Evolutionary conservation across 768 basidiomycete species (phyloP).

Genomic region (Hygrophorus pudorinus): DNA sequence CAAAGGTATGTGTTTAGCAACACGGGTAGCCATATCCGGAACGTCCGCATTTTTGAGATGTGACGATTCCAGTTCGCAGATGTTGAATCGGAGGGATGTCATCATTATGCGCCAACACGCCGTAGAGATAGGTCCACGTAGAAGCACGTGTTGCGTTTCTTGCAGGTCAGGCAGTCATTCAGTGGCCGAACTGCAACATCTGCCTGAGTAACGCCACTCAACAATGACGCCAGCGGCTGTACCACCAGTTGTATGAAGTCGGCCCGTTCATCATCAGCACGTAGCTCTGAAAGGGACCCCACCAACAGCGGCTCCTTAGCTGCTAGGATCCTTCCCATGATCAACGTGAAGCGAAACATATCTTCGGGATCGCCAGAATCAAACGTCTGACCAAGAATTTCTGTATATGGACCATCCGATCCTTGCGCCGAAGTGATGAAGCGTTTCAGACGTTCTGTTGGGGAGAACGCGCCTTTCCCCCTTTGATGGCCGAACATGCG

Average conservation of each 20-base stretch:
- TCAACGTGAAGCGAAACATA: not conserved
- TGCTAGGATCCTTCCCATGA: constrained; percentile 5
- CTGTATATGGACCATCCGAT: constrained; percentile 3
- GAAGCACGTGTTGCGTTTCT: constrained; percentile 15
- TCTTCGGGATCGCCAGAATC: not conserved
- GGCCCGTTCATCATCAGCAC: not conserved
- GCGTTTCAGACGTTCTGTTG: not conserved
- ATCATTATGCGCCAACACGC: constrained; percentile 17
- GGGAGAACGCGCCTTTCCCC: constrained; percentile 7
- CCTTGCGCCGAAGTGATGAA: not conserved
- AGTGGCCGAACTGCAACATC: constrained; percentile 17
- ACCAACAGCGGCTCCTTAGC: constrained; percentile 5
- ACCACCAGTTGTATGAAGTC: constrained; percentile 1
- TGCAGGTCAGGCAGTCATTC: constrained; percentile 20
- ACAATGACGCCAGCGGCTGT: not conserved
- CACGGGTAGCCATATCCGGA: constrained; percentile 8
- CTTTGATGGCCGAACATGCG: constrained; percentile 18
- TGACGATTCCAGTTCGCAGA: constrained; percentile 27
- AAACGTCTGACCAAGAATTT: constrained; percentile 2
- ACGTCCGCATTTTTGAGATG: constrained; percentile 19
- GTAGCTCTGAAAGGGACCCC: not conserved
- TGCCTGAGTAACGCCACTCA: not conserved
- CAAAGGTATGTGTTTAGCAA: constrained; percentile 17
- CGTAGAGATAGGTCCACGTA: constrained; percentile 8
- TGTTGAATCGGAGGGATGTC: constrained; percentile 26